Evolutionary conservation across 148 eudicot genomes (phyloP), one percentile per base, ranked within the genome.

Genomic region (Agrostemma githago): DNA sequence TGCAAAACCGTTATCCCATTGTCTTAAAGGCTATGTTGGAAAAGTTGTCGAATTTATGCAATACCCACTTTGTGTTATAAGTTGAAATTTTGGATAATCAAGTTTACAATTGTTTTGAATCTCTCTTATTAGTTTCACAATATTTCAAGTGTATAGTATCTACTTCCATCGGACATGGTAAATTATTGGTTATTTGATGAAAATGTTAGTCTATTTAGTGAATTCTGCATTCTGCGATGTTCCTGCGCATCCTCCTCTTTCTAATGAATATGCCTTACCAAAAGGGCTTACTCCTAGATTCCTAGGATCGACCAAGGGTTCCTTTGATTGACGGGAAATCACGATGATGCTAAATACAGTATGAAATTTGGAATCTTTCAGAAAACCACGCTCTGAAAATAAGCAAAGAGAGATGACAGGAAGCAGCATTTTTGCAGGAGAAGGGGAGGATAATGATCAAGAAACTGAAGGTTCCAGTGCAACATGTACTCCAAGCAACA

Each of bases 371-470:
- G 41, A 43, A 70, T 44, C 46, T 77, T 74, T n/a, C 85, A 93
- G 98, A 86, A 91, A 91, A 84, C 98, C 96, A n/a, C 84, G 88
- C 82, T 93, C 98, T 40, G 96, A 75, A 17, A 74, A 89, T 78
- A 93, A 93, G 85, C 26, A 82, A 72, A 90, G 89, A 81, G 98
- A 93, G 81, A 26, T 26, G 34, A 91, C 93, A 16, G 98, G 98
- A 37, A 93, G 96, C 73, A 88, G 94, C 63, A 91, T 93, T 63
- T 93, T 93, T 65, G 84, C 85, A 43, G 79, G 84, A 17, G 83
- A 79, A 46, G 84, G 77, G 20, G 94, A 88, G 79, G 76, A 75
- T 56, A 88, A 65, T 62, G 70, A 81, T 21, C 60, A 82, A 70
- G 89, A 89, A 70, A 62, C 85, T 62, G 92, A 89, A 19, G 81